Evolutionary conservation across 1,284 basidiomycete species (phyloP).

Genomic region (Inonotus hispidus): DNA sequence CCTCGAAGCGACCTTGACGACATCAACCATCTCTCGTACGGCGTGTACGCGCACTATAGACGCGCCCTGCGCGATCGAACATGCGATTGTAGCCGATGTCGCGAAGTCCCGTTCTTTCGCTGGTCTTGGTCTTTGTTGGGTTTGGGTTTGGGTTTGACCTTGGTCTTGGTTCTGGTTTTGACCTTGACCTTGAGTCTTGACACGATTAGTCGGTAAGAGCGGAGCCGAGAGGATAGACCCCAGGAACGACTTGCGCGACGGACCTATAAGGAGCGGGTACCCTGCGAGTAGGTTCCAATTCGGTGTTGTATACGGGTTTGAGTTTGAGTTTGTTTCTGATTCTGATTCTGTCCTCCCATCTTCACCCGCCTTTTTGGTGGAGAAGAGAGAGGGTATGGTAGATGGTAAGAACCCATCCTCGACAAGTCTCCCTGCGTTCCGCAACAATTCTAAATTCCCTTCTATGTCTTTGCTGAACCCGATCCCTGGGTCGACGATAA

Average conservation of each 20-base stretch:
- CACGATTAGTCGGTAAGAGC: constrained; percentile 22
- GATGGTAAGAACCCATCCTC: constrained; percentile 30
- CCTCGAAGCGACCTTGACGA: constrained; percentile 46
- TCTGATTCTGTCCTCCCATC: background rate
- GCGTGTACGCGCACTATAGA: constrained; percentile 85
- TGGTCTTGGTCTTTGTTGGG: constrained; percentile 31
- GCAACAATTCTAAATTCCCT: constrained; percentile 71
- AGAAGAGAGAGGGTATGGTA: background rate
- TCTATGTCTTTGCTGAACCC: constrained; percentile 90
- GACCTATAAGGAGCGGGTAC: constrained; percentile 74
- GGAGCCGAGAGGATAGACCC: constrained; percentile 51
- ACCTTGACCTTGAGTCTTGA: no score
- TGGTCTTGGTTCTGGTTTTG: background rate
- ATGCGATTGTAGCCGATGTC: constrained; percentile 76
- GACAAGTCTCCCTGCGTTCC: constrained; percentile 46
- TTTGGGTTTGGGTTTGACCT: background rate
- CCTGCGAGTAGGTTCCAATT: constrained; percentile 50
- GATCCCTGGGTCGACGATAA: constrained; percentile 89
- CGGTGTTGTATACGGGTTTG: background rate
- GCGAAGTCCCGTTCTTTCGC: constrained; percentile 73
- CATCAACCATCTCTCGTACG: constrained; percentile 61
- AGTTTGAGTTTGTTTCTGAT: background rate
- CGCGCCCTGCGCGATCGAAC: constrained; percentile 72
- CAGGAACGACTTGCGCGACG: constrained; percentile 82
- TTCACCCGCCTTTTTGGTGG: background rate